phyloP scores from a whole-genome alignment of 257 asterid genomes.

The Linderniella brevidens region DNA sequence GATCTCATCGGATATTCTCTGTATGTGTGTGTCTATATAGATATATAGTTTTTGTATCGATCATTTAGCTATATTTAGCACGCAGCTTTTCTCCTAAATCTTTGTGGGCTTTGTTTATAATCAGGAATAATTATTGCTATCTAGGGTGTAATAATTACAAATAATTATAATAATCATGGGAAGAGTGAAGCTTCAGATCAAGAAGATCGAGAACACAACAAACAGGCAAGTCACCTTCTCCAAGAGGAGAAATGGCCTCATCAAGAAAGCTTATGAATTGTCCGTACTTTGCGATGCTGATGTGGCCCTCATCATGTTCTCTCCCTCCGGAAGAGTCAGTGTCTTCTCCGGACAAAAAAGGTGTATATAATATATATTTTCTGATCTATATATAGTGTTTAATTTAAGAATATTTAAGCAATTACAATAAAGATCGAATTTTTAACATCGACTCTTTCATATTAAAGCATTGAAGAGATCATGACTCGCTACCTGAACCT shows the following conservation, averaged over 20 bases:
- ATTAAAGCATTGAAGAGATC: slow-evolving; percentile 61
- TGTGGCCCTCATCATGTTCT: slow-evolving; percentile 87
- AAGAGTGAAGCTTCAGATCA: slow-evolving; percentile 87
- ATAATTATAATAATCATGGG: slow-evolving; percentile 38
- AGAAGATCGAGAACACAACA: slow-evolving; percentile 85
- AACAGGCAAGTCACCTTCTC: slow-evolving; percentile 98
- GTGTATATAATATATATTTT: slow-evolving; percentile 11
- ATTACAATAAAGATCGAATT: neutral
- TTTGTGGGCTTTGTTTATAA: neutral
- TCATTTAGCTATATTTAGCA: neutral
- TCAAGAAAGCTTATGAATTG: slow-evolving; percentile 94
- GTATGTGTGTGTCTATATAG: no score
- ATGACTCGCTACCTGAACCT: slow-evolving; percentile 56
- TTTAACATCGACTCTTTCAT: slow-evolving; percentile 1
- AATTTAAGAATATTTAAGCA: no score
- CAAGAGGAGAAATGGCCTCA: slow-evolving; percentile 84
- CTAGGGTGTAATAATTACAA: no score
- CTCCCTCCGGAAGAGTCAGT: slow-evolving; percentile 88
- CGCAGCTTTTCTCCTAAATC: slow-evolving; percentile 9
- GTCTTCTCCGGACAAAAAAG: slow-evolving; percentile 62
- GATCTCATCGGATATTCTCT: no score
- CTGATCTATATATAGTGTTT: neutral
- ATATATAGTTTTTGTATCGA: no score
- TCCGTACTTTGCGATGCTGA: slow-evolving; percentile 97
- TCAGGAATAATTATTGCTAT: no score